A percentile compares a stretch with the other conserved stretches of the same genome.
These are phyloP conservation scores for Arthroderma sp. DNA, from an alignment of 2,329 filamentous ascomycete genomes.

Conservation along the genomic window DNA sequence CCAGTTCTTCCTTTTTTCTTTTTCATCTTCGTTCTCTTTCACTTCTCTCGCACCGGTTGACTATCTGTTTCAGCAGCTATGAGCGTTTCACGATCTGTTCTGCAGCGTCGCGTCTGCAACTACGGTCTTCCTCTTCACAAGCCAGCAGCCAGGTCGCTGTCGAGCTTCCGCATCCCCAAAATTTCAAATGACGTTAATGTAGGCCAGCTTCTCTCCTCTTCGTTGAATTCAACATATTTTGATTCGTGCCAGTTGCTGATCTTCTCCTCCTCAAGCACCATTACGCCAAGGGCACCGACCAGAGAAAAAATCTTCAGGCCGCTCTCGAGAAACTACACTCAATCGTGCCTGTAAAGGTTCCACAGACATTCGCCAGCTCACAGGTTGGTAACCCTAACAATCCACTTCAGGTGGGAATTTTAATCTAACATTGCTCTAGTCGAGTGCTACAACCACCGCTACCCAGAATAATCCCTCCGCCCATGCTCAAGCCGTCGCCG, in stretches of 20 bases:
- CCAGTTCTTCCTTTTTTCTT: background rate
- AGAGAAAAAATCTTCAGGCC: conserved; percentile 5
- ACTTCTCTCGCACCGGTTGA: background rate
- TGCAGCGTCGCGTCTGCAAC: too few relatives aligned
- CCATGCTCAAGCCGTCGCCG: conserved; percentile 63
- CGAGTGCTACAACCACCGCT: conserved; percentile 24
- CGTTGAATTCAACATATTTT: background rate
- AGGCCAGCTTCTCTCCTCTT: background rate
- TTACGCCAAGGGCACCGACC: conserved; percentile 6
- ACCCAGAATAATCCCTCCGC: conserved; percentile 72
- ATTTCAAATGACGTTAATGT: conserved; percentile 8
- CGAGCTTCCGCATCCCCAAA: conserved; percentile 7
- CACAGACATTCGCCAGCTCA: background rate
- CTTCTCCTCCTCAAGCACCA: conserved; percentile 1
- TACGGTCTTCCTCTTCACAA: background rate
- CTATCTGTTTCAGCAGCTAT: background rate
- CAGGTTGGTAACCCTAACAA: too few relatives aligned
- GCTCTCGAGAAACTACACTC: conserved; percentile 5
- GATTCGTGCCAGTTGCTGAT: background rate
- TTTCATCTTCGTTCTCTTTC: conserved; percentile 1
- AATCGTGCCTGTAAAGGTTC: conserved; percentile 5
- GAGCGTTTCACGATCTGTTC: background rate
- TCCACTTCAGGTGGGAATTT: too few relatives aligned
- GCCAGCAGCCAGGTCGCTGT: background rate
- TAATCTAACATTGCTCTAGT: conserved; percentile 42